Evolutionary conservation across 192 early-diverging fungal species (phyloP), one percentile per base, ranked within the genome.

Genomic region (Coemansia sp.): DNA sequence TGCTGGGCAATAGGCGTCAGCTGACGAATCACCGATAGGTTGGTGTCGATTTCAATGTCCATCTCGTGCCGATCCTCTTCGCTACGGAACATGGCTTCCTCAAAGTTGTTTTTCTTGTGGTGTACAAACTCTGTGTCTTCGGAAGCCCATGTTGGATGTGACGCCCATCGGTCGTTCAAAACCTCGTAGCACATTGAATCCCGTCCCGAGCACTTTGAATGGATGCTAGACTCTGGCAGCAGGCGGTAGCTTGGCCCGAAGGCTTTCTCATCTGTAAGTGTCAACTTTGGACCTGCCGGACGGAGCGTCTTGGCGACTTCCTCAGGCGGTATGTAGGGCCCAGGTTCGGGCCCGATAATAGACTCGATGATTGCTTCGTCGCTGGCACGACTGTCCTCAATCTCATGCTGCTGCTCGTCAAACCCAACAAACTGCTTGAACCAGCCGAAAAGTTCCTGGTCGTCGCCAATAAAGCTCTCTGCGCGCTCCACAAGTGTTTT

Each of bases 31-130:
- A 91, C 90, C 34, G 92, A 88, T 62, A 94, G 68, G 61, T 98
- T 98, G 53, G 95, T 91, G 73, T 98, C 94, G 62, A 99, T 97
- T 77, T 96, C 94, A 74, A 98, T 87, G 71, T 99, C 96, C 85
- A 97, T 98, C 69, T 99, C 98, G 76, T 92, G 94, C 26, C 95
- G 87, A 85, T 98, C 96, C 70, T 99, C 98, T 73, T 99, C 98
- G 81, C 90, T 93, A 55, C 92, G 92, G 86, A 93, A 92, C 75
- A 99, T 79, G n/a, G 91, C 90, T 73, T 99, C 98, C 69, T 98
- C 97, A 66, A 86, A 95, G 21, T 85, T 78, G 60, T 93, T 98
- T 83, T 95, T 97, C 62, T 94, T 93, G 82, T 94, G 93, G 45
- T 92, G 86, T 51, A 91, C 85, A 75, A 98, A 97, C 43, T 93